Evolutionary conservation across 2,329 filamentous ascomycete genomes (phyloP).

Genomic region (Aspergillus sp.): DNA sequence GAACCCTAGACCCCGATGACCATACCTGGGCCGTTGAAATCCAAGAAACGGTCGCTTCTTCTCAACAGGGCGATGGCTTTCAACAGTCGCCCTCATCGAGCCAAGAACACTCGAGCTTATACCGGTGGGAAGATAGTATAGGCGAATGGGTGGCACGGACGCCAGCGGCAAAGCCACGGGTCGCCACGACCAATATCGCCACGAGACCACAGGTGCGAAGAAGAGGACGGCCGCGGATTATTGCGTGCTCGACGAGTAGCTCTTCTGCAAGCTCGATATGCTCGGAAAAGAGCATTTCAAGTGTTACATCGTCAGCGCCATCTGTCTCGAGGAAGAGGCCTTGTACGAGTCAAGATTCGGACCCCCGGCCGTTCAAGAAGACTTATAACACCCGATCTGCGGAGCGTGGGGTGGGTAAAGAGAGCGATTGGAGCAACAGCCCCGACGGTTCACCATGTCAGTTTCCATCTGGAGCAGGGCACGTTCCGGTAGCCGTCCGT

Average conservation of each 20-base stretch:
- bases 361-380: conserved; percentile 25
- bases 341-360: conserved; percentile 12
- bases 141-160: conserved; percentile 57
- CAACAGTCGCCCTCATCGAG: conserved; percentile 15
- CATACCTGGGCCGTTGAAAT: conserved; percentile 41
- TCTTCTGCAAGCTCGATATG: conserved; percentile 21
- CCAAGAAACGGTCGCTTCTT: conserved; percentile 31
- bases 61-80: conserved; percentile 15
- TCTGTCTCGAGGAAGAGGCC: conserved; percentile 25
- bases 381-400: conserved; percentile 16
- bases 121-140: conserved; percentile 59
- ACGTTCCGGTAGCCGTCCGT: conserved; percentile 19
- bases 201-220: conserved; percentile 8
- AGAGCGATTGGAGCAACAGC: conserved; percentile 3
- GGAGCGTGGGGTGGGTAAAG: conserved; percentile 13
- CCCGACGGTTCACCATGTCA: not conserved
- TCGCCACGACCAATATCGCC: not conserved
- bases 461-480: conserved; percentile 9
- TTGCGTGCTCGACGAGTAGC: conserved; percentile 25
- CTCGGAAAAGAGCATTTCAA: conserved; percentile 24
- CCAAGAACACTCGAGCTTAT: conserved; percentile 22
- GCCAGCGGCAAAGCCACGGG: conserved; percentile 35
- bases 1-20: conserved; percentile 36
- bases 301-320: conserved; percentile 31
- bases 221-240: conserved; percentile 12